Base-by-base conservation (phyloP, 352 stramenopile genomes). In the Globisporangium cederbergense region DNA sequence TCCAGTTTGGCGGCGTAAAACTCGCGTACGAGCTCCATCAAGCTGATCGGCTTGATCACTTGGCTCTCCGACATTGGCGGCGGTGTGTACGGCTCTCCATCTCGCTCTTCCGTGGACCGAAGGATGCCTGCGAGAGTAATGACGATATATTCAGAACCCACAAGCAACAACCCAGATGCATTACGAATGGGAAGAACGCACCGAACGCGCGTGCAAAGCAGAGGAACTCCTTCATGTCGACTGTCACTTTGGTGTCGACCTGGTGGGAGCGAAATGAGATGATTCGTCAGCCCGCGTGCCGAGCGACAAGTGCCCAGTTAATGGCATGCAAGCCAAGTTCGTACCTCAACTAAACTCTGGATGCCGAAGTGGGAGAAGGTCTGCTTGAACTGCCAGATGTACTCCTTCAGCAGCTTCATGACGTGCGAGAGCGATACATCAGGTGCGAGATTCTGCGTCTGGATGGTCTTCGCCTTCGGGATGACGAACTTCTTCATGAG, bases 1-100 rank as follows among this genome's bases (percentile, higher is more conserved):
- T 93, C 83, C 16, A 93, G 77, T 58, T 90, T 93, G 13, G 83
- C 78, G 14, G 77, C 79, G 50, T 87, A 90, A 65, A 83, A 90
- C 34, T 93, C 83, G 5, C 79, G 79, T 50, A 91, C 70, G 22
- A 93, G 66, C 22, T 91, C 79, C 68, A 76, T 72, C 1, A 86
- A 61, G 56, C 73, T 89, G n/a, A 89, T 88, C 22, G 79, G 79
- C 13, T 74, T 66, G 25, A 90, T 80, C 10, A 62, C 60, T 1
- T 67, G 38, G 38, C 57, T 83, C 18, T 70, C 56, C 20, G 71
- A 65, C 36, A 74, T 64, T 14, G 65, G 60, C 40, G 72, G 67
- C 32, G 70, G 54, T 32, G 55, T 77, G 58, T 77, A 83, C 7
- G 81, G 81, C 34, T 90, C 79, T 6, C 81, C 81, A 47, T 88